Base-by-base conservation (phyloP, 768 basidiomycete genomes). In the Lactarius trivialis region DNA sequence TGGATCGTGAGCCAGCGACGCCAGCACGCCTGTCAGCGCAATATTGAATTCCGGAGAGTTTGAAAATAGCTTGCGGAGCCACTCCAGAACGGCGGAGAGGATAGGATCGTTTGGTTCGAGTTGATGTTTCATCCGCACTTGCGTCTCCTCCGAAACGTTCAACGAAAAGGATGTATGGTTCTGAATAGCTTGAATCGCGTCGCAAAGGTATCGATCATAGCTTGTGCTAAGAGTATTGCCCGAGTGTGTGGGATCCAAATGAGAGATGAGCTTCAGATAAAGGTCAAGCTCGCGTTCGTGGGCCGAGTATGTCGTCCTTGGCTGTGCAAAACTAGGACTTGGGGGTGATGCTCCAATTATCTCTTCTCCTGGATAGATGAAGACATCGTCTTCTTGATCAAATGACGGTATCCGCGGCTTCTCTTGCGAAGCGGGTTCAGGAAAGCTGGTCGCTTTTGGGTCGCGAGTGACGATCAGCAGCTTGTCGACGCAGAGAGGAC, bases 41-140 rank as follows among this genome's bases (percentile, higher is more conserved):
- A 98, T 83, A 71, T 98, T 98, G 72, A 82, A 84, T 66, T 94
- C 89, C 14, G 94, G 85, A 0, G 88, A 79, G 66, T 96, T 93
- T 15, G 83, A 82, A 73, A 97, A 91, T 79, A 98, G 96, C 61
- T 77, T 79, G 56, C 88, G 76, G 36, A 96, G 72, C 33, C 81
- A 81, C 56, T 88, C 85, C 50, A 97, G 80, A 54, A 96, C 70
- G 28, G 81, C 75, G 3, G 84, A 82, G 21, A 95, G 76, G 9
- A 96, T 76, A 11, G 88, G 83, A 68, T 95, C 93, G 64, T 85
- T 84, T 60, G 88, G 81, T 65, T 87, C 86, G 33, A 97, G 76
- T n/a, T 81, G 80, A 70, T 96, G 93, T 69, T 89, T 88, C 59
- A 76, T 70, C 67, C 78, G 79, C 4, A 72, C 71, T 14, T 74